Evolutionary conservation across 139 green algal genomes (phyloP).

Genomic region (Haematococcus sp.): DNA sequence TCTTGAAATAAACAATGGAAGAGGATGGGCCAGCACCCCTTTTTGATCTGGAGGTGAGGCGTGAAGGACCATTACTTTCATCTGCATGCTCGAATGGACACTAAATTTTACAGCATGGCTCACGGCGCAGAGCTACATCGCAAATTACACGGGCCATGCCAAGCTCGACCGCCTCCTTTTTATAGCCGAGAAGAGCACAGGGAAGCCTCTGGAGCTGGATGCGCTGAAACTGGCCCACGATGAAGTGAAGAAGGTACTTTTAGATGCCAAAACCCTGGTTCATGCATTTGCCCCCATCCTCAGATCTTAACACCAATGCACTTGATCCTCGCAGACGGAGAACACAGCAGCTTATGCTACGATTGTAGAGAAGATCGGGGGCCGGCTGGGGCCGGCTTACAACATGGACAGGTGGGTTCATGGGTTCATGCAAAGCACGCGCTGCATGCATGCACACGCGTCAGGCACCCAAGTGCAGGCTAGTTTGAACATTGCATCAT

Average conservation of each 20-base stretch:
- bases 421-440: not conserved
- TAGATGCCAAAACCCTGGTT: not conserved
- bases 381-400: constrained; percentile 40
- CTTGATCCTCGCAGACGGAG: constrained; percentile 21
- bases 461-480: too few species aligned
- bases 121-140: constrained; percentile 70
- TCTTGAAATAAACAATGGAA: too few species aligned
- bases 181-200: constrained; percentile 56
- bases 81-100: too few species aligned
- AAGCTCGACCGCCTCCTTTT: constrained; percentile 74
- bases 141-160: constrained; percentile 66
- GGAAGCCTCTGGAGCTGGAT: constrained; percentile 66
- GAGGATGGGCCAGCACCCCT: too few species aligned
- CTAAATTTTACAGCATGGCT: too few species aligned
- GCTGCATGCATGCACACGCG: too few species aligned
- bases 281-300: not conserved
- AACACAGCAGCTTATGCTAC: constrained; percentile 47
- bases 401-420: constrained; percentile 44
- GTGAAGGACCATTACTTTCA: too few species aligned
- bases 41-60: too few species aligned
- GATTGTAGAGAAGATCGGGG: constrained; percentile 39
- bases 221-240: constrained; percentile 71
- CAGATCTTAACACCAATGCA: not conserved
- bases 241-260: constrained; percentile 59
- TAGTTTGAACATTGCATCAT: too few species aligned